Conservation (phyloP, 108 stramenopile genomes). For the Asterionellopsis glacialis region DNA sequence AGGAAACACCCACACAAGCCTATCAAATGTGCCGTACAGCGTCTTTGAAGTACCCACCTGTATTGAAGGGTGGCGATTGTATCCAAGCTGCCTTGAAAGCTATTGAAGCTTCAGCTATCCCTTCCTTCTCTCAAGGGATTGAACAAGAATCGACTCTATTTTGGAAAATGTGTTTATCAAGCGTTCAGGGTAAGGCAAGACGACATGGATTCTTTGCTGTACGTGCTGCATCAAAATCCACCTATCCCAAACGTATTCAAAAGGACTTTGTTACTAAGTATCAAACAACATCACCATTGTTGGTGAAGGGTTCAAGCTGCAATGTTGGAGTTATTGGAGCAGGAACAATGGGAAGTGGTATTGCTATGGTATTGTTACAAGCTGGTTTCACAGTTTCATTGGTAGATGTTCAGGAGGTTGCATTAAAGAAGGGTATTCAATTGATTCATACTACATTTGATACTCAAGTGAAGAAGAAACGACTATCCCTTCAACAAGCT, state of each 20-base stretch:
- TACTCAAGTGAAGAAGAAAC: slow-evolving; percentile 48
- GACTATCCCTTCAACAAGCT: slow-evolving; percentile 32
- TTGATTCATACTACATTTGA: slow-evolving; percentile 53
- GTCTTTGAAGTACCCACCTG: slow-evolving; percentile 53
- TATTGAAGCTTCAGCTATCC: slow-evolving; percentile 59
- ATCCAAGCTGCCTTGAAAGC: slow-evolving; percentile 69
- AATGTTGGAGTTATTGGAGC: slow-evolving; percentile 87
- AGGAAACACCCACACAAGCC: slow-evolving; percentile 31
- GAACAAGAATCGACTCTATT: slow-evolving; percentile 61
- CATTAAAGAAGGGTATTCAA: slow-evolving; percentile 58
- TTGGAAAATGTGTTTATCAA: neutral
- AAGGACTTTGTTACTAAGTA: slow-evolving; percentile 5
- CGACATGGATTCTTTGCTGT: slow-evolving; percentile 95
- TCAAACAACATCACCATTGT: slow-evolving; percentile 9
- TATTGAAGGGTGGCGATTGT: slow-evolving; percentile 66
- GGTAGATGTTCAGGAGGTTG: slow-evolving; percentile 77
- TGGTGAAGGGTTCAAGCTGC: neutral
- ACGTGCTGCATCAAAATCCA: slow-evolving; percentile 61
- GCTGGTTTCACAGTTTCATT: slow-evolving; percentile 84
- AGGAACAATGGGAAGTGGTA: slow-evolving; percentile 97
- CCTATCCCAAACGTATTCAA: neutral
- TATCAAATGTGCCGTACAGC: slow-evolving; percentile 54
- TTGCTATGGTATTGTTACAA: slow-evolving; percentile 87
- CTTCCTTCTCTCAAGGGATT: slow-evolving; percentile 53
- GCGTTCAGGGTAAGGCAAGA: slow-evolving; percentile 75